Evolutionary conservation across 2,329 filamentous ascomycete genomes (phyloP).

Genomic region (Pseudogymnoascus sp.): DNA sequence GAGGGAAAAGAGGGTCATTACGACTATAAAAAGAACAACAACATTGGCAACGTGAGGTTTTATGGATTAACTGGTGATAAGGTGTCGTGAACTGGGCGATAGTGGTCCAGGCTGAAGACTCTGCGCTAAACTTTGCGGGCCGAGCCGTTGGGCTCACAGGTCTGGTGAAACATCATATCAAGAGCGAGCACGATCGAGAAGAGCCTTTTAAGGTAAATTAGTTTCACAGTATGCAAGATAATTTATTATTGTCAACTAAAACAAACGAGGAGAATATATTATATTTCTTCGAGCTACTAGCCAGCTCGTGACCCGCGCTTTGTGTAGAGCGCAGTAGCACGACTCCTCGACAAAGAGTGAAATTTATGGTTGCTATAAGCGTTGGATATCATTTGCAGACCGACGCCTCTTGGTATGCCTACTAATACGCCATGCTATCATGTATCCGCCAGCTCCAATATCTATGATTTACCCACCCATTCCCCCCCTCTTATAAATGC

Average conservation of each 20-base stretch:
- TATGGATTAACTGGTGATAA: neutral
- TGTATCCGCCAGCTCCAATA: neutral
- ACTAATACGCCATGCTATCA: conserved; percentile 2
- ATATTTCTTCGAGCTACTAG: neutral
- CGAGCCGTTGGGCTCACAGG: neutral
- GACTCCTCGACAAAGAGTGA: neutral
- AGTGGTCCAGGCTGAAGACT: neutral
- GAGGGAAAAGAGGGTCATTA: conserved; percentile 23
- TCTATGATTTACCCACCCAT: neutral
- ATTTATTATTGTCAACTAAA: neutral
- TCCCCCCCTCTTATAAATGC: neutral
- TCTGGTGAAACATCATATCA: neutral
- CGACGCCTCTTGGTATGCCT: neutral
- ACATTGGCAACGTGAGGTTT: neutral
- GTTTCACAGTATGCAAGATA: neutral
- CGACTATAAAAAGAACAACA: neutral
- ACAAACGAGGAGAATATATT: neutral
- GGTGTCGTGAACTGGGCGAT: neutral
- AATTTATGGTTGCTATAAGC: neutral
- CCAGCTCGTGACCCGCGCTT: neutral
- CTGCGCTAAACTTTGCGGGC: neutral
- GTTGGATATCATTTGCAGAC: conserved; percentile 1
- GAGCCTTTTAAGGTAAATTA: neutral
- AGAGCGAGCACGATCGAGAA: neutral
- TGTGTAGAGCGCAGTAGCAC: neutral